Evolutionary conservation across 2,329 filamentous ascomycete genomes (phyloP), one percentile per base, ranked within the genome.

Genomic region (Claviceps sorghi): DNA sequence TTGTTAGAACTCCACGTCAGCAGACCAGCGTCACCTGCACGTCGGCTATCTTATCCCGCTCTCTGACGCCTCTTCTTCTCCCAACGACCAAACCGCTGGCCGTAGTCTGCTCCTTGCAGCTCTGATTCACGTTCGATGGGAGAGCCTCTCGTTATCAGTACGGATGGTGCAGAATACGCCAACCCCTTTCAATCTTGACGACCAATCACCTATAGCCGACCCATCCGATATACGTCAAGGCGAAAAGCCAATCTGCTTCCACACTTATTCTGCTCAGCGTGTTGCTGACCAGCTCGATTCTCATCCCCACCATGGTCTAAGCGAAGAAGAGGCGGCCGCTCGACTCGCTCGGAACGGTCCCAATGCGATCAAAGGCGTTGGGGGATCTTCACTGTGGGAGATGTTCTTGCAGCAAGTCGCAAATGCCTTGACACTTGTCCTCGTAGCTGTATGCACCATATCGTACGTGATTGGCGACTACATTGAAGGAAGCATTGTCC

Each of bases 331-430:
- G 66, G 83, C 83, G 57, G 74, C 76, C 67, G 72, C 73, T 70
- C 83, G 83, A 65, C 75, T 87, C 62, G 68, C 69, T 66, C 73
- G 75, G 64, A 72, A 86, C 76, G 84, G 84, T 59, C 75, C 78
- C 60, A 88, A 88, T 71, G 77, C 76, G 64, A 78, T 88, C 72
- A 79, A 83, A 68, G 79, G 80, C 69, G 79, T 82, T 72, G 80
- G 83, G 69, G 80, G 82, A 67, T 69, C 84, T 70, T 86, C 83
- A 67, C 62, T 83, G 68, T 86, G 82, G 79, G 79, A 84, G 70
- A 85, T 88, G 71, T 76, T 88, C 70, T 68, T 88, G 69, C 84
- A 83, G 64, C 84, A 88, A 72, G 77, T 87, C 60, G 85, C 83
- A 58, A 88, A 88, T 71, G 85, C 83, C 70, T 72, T 88, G 68